Base-by-base conservation (phyloP, 768 basidiomycete genomes). In the Dacryopinax primogenitus region DNA sequence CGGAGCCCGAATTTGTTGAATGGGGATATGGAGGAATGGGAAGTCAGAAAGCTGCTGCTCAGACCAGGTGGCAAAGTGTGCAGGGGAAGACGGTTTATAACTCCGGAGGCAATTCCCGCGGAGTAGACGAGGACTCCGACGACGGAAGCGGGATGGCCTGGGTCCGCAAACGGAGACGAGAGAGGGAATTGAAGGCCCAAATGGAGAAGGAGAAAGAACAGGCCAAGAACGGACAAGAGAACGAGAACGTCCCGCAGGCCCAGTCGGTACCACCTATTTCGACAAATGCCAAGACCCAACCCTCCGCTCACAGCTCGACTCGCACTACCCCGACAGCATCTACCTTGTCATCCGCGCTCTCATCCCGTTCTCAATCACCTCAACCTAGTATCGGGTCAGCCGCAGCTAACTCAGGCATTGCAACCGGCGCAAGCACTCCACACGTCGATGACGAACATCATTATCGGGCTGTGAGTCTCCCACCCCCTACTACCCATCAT, bases 21-120 rank as follows among this genome's bases (percentile, higher is more conserved):
- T 94, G 92, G 92, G 92, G 92, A 0, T 89, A 87, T 66, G 88
- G 88, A 33, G 88, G 88, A 1, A 86, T 92, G 86, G 91, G 91
- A 30, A 82, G 81, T 62, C 63, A 67, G 23, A 64, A 64, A 51
- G 65, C 65, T 66, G 69, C 63, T 66, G 72, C 69, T 64, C 18
- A 71, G 69, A n/a, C 65, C 71, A 15, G 68, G 68, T 41, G 68
- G 69, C 12, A 71, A 66, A 47, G 67, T 63, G 12, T 66, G 63
- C 62, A 45, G 32, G 16, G 16, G 39, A 47, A 28, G 58, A 61
- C 61, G 35, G 51, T 18, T 63, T 63, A 58, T 21, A 58, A 23
- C n/a, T 65, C 65, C 45, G 77, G 76, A 77, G 76, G 73, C 30
- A 68, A 75, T 28, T 44, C 64, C 61, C 71, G 65, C 4, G 69